phyloP scores from a whole-genome alignment of 768 basidiomycete genomes.

The Cubamyces lactineus region DNA sequence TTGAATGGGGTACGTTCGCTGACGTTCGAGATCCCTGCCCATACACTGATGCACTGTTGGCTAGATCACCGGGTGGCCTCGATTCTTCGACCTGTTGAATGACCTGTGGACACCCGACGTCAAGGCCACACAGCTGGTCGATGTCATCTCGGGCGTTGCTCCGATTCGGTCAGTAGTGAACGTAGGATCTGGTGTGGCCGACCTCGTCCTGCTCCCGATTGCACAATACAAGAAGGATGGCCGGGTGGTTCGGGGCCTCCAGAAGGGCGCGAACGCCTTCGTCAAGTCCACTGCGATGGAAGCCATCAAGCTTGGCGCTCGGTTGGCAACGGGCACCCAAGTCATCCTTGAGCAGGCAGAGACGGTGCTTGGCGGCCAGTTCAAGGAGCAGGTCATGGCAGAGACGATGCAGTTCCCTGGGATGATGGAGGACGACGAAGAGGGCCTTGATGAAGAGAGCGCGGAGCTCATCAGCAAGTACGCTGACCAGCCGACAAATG shows the following conservation, averaged over 20 bases:
- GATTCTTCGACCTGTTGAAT: conserved; percentile 88
- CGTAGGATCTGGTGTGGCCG: conserved; percentile 95
- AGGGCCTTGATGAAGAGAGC: conserved; percentile 47
- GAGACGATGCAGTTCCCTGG: conserved; percentile 58
- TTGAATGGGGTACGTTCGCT: conserved; percentile 69
- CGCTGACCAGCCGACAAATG: conserved; percentile 84
- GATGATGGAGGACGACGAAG: conserved; percentile 31
- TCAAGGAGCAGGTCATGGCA: conserved; percentile 63
- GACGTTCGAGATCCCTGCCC: background rate
- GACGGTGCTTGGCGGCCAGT: conserved; percentile 81
- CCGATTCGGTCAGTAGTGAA: conserved; percentile 97
- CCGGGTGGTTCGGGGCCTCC: conserved; percentile 87
- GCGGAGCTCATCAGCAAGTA: conserved; percentile 80
- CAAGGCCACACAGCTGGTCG: conserved; percentile 96
- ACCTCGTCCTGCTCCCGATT: conserved; percentile 93
- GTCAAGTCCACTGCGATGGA: conserved; percentile 94
- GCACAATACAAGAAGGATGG: conserved; percentile 98
- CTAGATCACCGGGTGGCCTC: conserved; percentile 92
- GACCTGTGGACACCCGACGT: conserved; percentile 99
- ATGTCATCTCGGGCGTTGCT: conserved; percentile 94
- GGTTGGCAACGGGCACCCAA: conserved; percentile 94
- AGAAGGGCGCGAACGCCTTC: conserved; percentile 92
- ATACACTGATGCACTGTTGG: background rate
- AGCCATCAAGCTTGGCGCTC: conserved; percentile 92
- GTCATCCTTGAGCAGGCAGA: conserved; percentile 97